These are phyloP conservation scores for Scenedesmus sp. DNA, from an alignment of 163 green algal genomes.

Conservation along the genomic window DNA sequence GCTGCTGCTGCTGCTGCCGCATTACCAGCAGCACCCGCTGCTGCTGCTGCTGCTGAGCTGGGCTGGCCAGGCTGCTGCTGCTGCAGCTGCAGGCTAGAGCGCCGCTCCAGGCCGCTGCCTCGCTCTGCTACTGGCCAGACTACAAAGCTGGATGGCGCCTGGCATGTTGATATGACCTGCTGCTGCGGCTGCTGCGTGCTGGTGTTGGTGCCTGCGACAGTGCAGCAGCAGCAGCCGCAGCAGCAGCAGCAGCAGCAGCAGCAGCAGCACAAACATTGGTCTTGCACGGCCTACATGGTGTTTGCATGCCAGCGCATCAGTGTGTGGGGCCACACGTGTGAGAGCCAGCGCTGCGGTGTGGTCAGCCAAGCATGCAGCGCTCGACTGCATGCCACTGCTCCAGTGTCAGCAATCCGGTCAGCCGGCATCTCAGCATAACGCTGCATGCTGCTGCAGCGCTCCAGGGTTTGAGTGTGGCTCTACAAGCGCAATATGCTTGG, in stretches of 20 bases:
- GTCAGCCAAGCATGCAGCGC: too few species aligned
- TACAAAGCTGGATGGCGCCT: slow-evolving; percentile 36
- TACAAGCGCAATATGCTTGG: too few species aligned
- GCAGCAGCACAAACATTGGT: not conserved
- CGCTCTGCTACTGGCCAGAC: slow-evolving; percentile 40
- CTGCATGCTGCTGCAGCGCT: too few species aligned
- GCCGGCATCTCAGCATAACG: too few species aligned
- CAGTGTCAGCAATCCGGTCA: too few species aligned
- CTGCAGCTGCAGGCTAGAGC: slow-evolving; percentile 17
- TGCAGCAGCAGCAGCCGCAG: not conserved
- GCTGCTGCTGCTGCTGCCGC: not conserved
- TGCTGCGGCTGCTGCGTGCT: slow-evolving; percentile 15
- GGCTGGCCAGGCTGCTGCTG: slow-evolving; percentile 17
- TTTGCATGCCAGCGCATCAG: too few species aligned
- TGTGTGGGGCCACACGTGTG: too few species aligned
- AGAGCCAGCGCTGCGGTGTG: too few species aligned
- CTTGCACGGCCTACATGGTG: too few species aligned
- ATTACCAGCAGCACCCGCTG: not conserved
- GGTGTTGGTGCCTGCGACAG: not conserved
- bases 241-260: not conserved
- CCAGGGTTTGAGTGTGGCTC: too few species aligned
- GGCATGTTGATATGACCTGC: not conserved
- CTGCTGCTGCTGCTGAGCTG: not conserved
- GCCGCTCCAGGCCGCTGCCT: slow-evolving; percentile 35
- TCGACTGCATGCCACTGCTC: too few species aligned